A percentile compares a stretch with the other conserved stretches of the same genome.
phyloP scores from a whole-genome alignment of 805 yeast genomes.

The Myxozyma kluyveri region DNA sequence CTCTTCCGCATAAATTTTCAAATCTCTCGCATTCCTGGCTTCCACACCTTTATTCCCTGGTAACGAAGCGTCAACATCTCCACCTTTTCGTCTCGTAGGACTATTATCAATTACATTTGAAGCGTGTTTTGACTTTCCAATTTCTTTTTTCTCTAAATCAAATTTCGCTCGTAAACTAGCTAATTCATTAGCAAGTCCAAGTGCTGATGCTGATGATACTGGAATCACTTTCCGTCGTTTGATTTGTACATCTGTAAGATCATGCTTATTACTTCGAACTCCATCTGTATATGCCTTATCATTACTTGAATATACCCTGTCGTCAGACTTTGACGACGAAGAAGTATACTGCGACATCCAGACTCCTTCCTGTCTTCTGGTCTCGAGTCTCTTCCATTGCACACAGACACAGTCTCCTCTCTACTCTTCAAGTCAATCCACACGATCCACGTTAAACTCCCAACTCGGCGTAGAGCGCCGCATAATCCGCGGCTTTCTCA shows the following conservation, averaged over 20 bases:
- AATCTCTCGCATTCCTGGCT: constrained; percentile 21
- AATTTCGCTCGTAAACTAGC: constrained; percentile 21
- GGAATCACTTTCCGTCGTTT: constrained; percentile 12
- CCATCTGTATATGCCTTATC: no score
- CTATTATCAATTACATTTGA: not conserved
- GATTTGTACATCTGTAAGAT: not conserved
- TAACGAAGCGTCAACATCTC: not conserved
- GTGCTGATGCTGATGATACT: constrained; percentile 25
- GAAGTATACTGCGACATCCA: no score
- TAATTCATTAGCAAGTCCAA: constrained; percentile 22
- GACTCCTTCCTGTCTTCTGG: no score
- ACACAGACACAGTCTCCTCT: no score
- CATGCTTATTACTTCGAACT: no score
- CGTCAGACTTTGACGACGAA: no score
- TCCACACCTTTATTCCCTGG: constrained; percentile 20
- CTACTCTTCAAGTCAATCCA: no score
- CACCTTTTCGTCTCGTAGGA: not conserved
- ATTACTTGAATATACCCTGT: no score
- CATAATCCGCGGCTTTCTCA: not conserved
- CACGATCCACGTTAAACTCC: not conserved
- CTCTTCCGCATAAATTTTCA: not conserved
- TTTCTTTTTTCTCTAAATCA: constrained; percentile 12
- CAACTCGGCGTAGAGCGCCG: not conserved
- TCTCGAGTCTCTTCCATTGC: no score
- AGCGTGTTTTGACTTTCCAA: constrained; percentile 11